Conservation (phyloP, 768 basidiomycete species). For the Macrocybe gigantea region DNA sequence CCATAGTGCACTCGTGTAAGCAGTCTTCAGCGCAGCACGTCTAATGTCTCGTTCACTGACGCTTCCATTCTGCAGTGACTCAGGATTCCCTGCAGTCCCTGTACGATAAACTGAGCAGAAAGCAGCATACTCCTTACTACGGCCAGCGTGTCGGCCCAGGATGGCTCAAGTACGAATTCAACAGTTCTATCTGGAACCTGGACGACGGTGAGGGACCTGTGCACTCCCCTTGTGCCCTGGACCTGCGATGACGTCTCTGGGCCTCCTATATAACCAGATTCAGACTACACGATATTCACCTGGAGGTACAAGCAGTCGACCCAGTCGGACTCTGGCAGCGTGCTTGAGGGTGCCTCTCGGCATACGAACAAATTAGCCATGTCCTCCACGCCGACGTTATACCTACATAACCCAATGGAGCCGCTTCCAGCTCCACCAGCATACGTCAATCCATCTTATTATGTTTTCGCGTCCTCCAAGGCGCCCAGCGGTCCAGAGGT, state of each 20-base stretch:
- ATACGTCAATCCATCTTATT: slow-evolving; percentile 69
- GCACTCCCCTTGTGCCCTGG: neutral
- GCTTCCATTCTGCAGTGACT: slow-evolving; percentile 41
- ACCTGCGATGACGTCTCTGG: neutral
- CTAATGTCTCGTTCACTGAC: slow-evolving; percentile 1
- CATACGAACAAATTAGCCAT: slow-evolving; percentile 17
- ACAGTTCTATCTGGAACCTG: slow-evolving; percentile 74
- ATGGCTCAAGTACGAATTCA: slow-evolving; percentile 86
- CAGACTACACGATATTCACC: slow-evolving; percentile 83
- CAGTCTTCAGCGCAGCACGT: slow-evolving; percentile 5
- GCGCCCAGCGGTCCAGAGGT: slow-evolving; percentile 15
- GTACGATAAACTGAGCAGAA: slow-evolving; percentile 68
- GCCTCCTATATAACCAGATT: slow-evolving; percentile 35
- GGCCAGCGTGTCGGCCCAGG: slow-evolving; percentile 64
- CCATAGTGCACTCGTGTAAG: slow-evolving; percentile 71
- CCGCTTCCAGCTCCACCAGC: slow-evolving; percentile 56
- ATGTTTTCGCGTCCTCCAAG: slow-evolving; percentile 51
- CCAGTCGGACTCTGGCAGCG: slow-evolving; percentile 3
- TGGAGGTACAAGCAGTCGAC: slow-evolving; percentile 57
- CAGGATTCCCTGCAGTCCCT: slow-evolving; percentile 61
- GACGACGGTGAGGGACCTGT: slow-evolving; percentile 69
- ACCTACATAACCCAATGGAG: slow-evolving; percentile 55
- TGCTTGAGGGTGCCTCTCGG: slow-evolving; percentile 2
- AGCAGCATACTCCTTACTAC: slow-evolving; percentile 50
- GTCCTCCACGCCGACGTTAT: slow-evolving; percentile 42